phyloP scores from a whole-genome alignment of 805 yeast genomes.

The Torulaspora quercuum region DNA sequence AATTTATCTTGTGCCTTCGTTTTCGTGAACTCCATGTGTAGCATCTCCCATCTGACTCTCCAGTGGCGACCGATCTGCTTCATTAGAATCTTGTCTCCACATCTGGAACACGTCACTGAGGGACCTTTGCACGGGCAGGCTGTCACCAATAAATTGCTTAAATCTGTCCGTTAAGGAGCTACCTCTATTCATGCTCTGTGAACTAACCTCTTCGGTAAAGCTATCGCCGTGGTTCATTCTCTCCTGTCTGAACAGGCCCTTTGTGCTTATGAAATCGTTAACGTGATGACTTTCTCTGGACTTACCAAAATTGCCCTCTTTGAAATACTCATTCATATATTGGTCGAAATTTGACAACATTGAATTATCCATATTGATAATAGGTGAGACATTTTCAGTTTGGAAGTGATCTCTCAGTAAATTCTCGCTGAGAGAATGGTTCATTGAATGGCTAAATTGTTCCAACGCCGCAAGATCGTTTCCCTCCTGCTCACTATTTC shows the following conservation, averaged over 20 bases:
- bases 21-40: too few relatives aligned
- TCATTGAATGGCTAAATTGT: constrained; percentile 16
- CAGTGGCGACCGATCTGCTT: constrained; percentile 1
- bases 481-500: constrained; percentile 40
- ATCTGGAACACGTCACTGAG: constrained; percentile 10
- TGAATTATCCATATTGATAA: constrained; percentile 21
- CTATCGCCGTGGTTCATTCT: constrained; percentile 1
- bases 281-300: constrained; percentile 16
- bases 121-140: constrained; percentile 11
- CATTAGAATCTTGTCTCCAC: constrained; percentile 10
- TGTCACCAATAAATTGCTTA: constrained; percentile 18
- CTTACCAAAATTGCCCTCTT: constrained; percentile 13
- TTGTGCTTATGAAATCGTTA: constrained; percentile 21
- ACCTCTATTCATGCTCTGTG: constrained; percentile 16
- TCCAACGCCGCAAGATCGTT: constrained; percentile 15
- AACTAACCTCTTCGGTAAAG: constrained; percentile 1
- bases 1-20: too few relatives aligned
- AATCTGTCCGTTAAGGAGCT: constrained; percentile 19
- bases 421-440: constrained; percentile 18
- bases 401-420: constrained; percentile 25
- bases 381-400: constrained; percentile 25
- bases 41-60: too few relatives aligned
- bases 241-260: constrained; percentile 16
- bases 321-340: constrained; percentile 22
- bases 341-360: constrained; percentile 22